These are phyloP conservation scores for Cercospora citrullina DNA, from an alignment of 2,329 filamentous ascomycete genomes.

Conservation along the genomic window DNA sequence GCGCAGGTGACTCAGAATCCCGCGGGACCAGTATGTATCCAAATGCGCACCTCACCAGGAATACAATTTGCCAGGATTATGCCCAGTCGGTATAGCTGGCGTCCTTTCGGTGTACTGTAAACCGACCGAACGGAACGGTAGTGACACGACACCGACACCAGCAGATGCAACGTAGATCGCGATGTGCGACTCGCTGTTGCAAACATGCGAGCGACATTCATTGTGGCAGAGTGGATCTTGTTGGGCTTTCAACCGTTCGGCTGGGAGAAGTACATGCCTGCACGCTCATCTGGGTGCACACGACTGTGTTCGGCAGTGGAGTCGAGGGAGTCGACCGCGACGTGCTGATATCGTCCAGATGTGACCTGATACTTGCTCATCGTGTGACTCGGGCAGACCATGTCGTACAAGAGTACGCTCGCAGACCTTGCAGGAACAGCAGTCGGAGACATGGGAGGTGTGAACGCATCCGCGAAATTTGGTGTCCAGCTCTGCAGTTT, in stretches of 20 bases:
- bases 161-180: conserved; percentile 16
- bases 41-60: not conserved
- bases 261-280: not conserved
- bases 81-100: not conserved
- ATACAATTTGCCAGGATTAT: not conserved
- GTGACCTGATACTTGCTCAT: not conserved
- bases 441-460: not conserved
- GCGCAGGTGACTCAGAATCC: not conserved
- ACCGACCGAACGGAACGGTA: conserved; percentile 17
- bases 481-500: not conserved
- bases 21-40: not conserved
- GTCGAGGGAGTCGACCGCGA: not conserved
- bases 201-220: not conserved
- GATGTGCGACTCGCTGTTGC: not conserved
- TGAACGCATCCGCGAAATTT: conserved; percentile 2
- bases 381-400: not conserved
- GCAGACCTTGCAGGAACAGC: not conserved
- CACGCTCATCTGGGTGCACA: not conserved
- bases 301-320: not conserved
- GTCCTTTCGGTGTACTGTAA: not conserved
- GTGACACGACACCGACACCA: conserved; percentile 11
- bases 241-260: not conserved
- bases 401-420: not conserved
- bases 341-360: not conserved
- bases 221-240: not conserved